phyloP scores from a whole-genome alignment of 2,329 filamentous ascomycete genomes.

The Didymella pomorum region DNA sequence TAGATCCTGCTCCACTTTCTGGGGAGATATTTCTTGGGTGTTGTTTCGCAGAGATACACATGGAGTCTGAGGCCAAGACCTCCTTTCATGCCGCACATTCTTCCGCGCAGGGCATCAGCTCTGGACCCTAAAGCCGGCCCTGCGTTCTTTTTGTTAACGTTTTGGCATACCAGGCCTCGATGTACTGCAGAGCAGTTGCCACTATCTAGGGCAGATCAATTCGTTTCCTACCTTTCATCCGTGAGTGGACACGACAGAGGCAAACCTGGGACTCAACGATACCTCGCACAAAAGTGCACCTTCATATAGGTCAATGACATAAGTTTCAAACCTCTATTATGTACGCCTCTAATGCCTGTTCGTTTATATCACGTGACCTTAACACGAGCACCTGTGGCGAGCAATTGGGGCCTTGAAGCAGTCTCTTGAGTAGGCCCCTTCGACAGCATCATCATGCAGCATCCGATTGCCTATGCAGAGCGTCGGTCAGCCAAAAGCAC shows the following conservation, averaged over 20 bases:
- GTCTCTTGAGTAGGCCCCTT: background rate
- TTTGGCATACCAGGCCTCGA: background rate
- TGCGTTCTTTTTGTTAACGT: conserved; percentile 7
- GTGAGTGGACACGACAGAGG: background rate
- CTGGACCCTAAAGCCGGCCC: background rate
- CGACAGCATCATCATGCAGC: background rate
- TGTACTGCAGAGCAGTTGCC: conserved; percentile 18
- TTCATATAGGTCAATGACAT: background rate
- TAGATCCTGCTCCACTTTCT: conserved; percentile 10
- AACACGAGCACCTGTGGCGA: background rate
- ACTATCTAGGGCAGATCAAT: background rate
- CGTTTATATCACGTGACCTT: background rate
- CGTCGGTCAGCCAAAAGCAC: conserved; percentile 5
- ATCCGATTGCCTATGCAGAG: background rate
- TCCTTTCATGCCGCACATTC: background rate
- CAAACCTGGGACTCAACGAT: background rate
- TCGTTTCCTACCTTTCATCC: background rate
- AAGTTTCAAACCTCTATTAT: background rate
- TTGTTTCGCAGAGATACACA: background rate
- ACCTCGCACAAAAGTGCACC: background rate
- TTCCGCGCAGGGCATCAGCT: conserved; percentile 9
- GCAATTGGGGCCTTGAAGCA: too few species aligned
- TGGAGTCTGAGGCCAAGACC: background rate
- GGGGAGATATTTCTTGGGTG: conserved; percentile 6
- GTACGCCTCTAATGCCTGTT: background rate